Evolutionary conservation across 306 rosid species (phyloP).

Genomic region (Sindora glabra): DNA sequence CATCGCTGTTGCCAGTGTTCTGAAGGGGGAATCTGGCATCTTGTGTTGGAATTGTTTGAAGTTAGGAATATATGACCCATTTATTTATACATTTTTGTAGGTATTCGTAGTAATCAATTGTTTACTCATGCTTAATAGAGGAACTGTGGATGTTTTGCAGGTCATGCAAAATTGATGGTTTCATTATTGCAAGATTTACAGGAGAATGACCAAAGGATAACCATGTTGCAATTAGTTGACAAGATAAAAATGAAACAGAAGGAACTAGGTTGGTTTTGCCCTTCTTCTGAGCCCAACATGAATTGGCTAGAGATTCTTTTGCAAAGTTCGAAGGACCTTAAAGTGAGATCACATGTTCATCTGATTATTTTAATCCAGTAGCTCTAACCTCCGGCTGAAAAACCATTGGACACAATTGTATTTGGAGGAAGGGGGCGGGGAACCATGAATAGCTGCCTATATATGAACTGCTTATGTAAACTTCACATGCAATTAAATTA

Average conservation of each 20-base stretch:
- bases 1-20: background rate
- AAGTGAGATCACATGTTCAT: background rate
- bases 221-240: slow-evolving; percentile 80
- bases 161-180: slow-evolving; percentile 63
- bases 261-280: slow-evolving; percentile 52
- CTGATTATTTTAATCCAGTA: background rate
- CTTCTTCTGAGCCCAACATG: background rate
- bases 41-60: background rate
- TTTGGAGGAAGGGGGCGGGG: background rate
- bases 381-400: background rate
- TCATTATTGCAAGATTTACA: slow-evolving; percentile 71
- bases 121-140: background rate
- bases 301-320: background rate
- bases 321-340: background rate
- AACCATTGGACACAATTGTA: background rate
- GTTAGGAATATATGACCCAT: background rate
- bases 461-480: background rate
- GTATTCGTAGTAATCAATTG: background rate
- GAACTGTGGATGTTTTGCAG: slow-evolving; percentile 43
- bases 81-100: background rate
- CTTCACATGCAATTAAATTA: background rate
- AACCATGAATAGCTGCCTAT: background rate
- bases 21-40: background rate
- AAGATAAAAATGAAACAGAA: slow-evolving; percentile 70
- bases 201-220: slow-evolving; percentile 64